Evolutionary conservation across 345 rosid genomes (phyloP), one percentile per base, ranked within the genome.

Genomic region (Theobroma cacao): DNA sequence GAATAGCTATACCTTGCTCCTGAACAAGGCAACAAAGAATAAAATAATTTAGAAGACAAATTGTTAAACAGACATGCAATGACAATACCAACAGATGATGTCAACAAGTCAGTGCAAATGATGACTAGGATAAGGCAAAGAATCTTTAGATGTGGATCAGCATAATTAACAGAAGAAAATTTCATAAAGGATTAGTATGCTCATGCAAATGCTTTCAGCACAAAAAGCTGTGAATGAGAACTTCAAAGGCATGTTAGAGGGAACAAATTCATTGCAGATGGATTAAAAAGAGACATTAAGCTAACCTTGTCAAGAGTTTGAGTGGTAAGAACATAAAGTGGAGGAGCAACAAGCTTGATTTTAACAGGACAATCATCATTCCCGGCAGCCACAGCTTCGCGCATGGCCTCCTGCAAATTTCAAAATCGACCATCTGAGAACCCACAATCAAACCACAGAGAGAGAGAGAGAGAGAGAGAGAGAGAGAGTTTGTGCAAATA

Each of bases 251-350:
- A 2, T 33, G 60, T 50, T 30, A 71, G 30, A 33, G 18, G 24
- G 36, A 50, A 71, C 1, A 50, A 41, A 71, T 33, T 20, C 60
- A 71, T 15, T 20, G 30, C 20, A 20, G 20, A 71, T 20, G 20
- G 17, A 52, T 11, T 20, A 3, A 11, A 71, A 50, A 71, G 60
- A 11, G 75, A 31, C 26, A 30, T 52, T 52, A 50, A 20, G 56
- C 88, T 77, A 65, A 94, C 99, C 98, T 97, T 97, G 85, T 94
- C 98, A 72, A 94, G 96, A 20, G 99, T 97, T 80, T 94, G 99
- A 66, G 98, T 93, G 59, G 98, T 97, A 75, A 94, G 98, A 79
- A 94, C 98, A 86, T 94, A 94, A 30, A 94, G 94, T 60, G 99
- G 99, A 75, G 98, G 95, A 55, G 98, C 98, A 88, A 94, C 99